Evolutionary conservation across 202 grass and related monocot species (phyloP).

Genomic region (Digitaria exilis): DNA sequence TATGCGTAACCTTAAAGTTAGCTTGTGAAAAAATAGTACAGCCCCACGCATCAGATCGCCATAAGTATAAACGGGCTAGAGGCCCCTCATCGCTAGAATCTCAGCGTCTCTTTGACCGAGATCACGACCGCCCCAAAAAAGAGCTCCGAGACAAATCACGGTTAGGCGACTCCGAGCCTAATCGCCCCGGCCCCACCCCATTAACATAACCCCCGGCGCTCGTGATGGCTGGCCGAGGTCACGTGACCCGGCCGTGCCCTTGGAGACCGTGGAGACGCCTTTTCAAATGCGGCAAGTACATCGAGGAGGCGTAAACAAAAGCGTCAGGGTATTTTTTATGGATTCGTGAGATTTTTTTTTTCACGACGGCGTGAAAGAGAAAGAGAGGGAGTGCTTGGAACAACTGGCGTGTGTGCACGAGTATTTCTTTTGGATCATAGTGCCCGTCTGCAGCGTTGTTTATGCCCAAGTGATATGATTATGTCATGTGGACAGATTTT

Average conservation of each 20-base stretch:
- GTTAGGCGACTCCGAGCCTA: slow-evolving; percentile 14
- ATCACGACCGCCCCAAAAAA: slow-evolving; percentile 38
- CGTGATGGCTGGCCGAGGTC: slow-evolving; percentile 42
- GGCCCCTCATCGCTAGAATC: slow-evolving; percentile 43
- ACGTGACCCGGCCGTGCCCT: slow-evolving; percentile 60
- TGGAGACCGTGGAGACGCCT: slow-evolving; percentile 25
- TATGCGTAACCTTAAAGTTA: slow-evolving; percentile 45
- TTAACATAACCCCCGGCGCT: slow-evolving; percentile 15
- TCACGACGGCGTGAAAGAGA: background rate
- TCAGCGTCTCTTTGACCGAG: slow-evolving; percentile 64
- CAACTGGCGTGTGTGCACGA: slow-evolving; percentile 49
- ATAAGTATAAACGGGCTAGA: background rate
- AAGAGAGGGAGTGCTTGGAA: background rate
- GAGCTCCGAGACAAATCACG: slow-evolving; percentile 43
- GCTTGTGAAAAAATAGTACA: slow-evolving; percentile 5
- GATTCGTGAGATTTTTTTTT: background rate
- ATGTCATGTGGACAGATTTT: slow-evolving; percentile 32
- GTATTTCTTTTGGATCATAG: slow-evolving; percentile 47
- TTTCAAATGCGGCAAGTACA: slow-evolving; percentile 24
- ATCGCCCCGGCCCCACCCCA: background rate
- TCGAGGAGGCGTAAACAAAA: slow-evolving; percentile 34
- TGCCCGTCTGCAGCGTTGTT: too few species aligned
- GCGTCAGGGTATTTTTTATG: background rate
- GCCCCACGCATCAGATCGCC: background rate
- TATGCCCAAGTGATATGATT: slow-evolving; percentile 41